Evolutionary conservation across 208 protist species (phyloP).

Genomic region (Blastocrithidia nonstop): DNA sequence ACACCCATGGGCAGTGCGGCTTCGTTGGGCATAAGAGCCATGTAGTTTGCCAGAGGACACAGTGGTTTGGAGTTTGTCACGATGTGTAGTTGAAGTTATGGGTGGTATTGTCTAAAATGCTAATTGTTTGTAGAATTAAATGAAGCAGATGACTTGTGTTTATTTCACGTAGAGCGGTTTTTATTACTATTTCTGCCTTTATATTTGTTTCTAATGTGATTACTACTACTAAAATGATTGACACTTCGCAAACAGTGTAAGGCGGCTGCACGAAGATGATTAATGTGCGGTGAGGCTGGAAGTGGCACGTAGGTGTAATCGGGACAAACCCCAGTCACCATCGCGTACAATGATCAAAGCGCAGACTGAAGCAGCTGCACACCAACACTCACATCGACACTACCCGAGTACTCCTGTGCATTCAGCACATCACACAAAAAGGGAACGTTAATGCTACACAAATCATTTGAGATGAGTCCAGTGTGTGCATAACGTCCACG

Average conservation of each 20-base stretch:
- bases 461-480: constrained; percentile 28
- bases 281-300: constrained; percentile 22
- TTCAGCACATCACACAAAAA: constrained; percentile 56
- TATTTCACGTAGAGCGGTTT: constrained; percentile 4
- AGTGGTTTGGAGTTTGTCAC: constrained; percentile 20
- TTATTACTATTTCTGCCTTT: constrained; percentile 2
- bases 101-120: no score
- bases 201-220: not conserved
- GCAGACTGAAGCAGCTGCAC: constrained; percentile 35
- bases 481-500: no score
- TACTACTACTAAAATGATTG: not conserved
- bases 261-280: constrained; percentile 45
- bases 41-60: constrained; percentile 59
- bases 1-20: constrained; percentile 36
- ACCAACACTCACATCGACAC: constrained; percentile 14
- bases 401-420: constrained; percentile 23
- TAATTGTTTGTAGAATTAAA: no score
- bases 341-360: constrained; percentile 52
- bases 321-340: constrained; percentile 25
- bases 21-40: constrained; percentile 72
- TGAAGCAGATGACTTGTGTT: no score
- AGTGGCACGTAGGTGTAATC: constrained; percentile 39
- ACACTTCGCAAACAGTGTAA: constrained; percentile 15
- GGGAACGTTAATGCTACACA: constrained; percentile 34
- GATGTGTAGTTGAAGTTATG: constrained; percentile 5